Base-by-base conservation (phyloP, 805 yeast genomes). In the Wickerhamomyces ciferrii region DNA sequence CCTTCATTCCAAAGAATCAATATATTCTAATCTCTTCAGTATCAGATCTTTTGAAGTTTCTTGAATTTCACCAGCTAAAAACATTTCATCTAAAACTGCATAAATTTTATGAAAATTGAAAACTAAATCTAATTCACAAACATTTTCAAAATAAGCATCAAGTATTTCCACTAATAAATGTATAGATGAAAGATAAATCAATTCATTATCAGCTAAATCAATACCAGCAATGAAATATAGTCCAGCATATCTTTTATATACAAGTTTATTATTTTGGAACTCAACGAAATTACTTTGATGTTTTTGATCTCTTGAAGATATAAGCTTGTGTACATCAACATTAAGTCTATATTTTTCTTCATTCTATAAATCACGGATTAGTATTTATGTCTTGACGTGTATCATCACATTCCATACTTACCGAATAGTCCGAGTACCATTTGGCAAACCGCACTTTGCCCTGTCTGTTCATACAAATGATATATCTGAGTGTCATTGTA, bases 181-280 rank as follows among this genome's bases (percentile, higher is more conserved):
- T 35, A 92, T 81, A 24, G 87, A 81, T 50, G 94, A 96, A 43
- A 94, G 68, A 57, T 85, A 87, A 44, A 83, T 78, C 48, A 94
- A 75, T 59, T 90, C 97, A 58, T 87, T 88, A 60, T 90, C 97
- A 11, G 68, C 66, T n/a, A 75, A 61, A 54, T 87, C 96, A 9
- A 91, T 78, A 43, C 95, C 86, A 49, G 86, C 76, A n/a, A 90
- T 81, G 62, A 94, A 90, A 63, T 82, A 92, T 13, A 92, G 68
- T 7, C 98, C 98, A 3, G 97, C 97, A 60, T 92, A 92, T 48
- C 97, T 69, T 52, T 96, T 72, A 62, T 91, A 91, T 0, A 92
- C 90, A 43, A 94, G 69, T 60, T 86, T 87, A 42, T 71, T 65
- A 48, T 77, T 76, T 17, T 80, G 78, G 52, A 80, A 79, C 59